These are phyloP conservation scores for Vararia minispora DNA, from an alignment of 768 basidiomycete species.

Conservation along the genomic window DNA sequence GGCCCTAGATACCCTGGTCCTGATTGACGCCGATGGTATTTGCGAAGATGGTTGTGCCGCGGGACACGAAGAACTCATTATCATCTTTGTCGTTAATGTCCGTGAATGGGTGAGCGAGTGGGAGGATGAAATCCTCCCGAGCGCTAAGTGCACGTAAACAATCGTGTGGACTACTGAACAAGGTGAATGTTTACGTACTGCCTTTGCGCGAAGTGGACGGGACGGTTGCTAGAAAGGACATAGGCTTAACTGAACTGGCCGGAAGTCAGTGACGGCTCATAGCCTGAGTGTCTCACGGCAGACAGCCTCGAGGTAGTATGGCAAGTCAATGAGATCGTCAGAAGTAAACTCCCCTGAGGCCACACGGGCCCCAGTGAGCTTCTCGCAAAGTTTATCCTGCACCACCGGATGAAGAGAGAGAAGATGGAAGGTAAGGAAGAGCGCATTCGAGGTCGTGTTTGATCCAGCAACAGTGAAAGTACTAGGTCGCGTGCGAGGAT, in stretches of 20 bases:
- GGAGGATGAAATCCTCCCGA: conserved; percentile 3
- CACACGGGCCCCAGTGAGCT: conserved; percentile 8
- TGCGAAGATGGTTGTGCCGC: conserved; percentile 11
- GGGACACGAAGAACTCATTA: conserved; percentile 1
- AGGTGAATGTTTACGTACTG: conserved; percentile 3
- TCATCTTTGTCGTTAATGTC: conserved; percentile 3
- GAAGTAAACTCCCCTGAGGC: conserved; percentile 16
- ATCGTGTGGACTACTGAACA: not conserved
- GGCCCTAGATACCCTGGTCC: conserved; percentile 12
- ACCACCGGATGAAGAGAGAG: conserved; percentile 11
- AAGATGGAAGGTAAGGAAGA: conserved; percentile 13
- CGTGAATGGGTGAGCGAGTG: conserved; percentile 2
- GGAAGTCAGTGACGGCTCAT: conserved; percentile 9
- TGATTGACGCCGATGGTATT: conserved; percentile 9
- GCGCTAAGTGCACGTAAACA: too few species aligned
- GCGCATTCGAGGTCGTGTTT: conserved; percentile 13
- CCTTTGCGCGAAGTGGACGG: conserved; percentile 10
- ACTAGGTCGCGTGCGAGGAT: too few species aligned
- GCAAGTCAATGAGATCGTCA: conserved; percentile 25
- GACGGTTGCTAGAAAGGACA: conserved; percentile 3
- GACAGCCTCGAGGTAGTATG: conserved; percentile 28
- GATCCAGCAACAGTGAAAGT: conserved; percentile 15
- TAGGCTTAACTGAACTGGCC: not conserved
- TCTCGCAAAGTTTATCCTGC: conserved; percentile 11
- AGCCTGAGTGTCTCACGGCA: conserved; percentile 23